Conservation (phyloP, 2,329 filamentous ascomycete species). For the Fusarium neocosmosporiellum region DNA sequence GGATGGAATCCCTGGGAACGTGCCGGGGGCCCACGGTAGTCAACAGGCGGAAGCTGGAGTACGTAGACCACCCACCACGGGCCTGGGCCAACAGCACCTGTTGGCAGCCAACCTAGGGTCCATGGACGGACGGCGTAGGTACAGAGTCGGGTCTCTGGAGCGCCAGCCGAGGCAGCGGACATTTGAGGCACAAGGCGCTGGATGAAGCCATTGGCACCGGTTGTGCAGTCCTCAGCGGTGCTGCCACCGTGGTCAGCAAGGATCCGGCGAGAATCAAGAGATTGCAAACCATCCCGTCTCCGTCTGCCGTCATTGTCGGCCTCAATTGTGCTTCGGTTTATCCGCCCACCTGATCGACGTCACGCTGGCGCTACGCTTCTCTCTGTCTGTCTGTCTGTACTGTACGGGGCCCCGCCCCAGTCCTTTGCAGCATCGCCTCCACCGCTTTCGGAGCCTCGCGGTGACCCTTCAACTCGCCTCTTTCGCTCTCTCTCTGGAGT, state of each 20-base stretch:
- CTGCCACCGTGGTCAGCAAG: neutral
- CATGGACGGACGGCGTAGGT: neutral
- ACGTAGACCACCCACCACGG: conserved; percentile 23
- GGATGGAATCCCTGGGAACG: conserved; percentile 30
- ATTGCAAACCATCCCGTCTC: conserved; percentile 1
- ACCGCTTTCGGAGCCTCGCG: conserved; percentile 47
- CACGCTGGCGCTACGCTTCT: conserved; percentile 22
- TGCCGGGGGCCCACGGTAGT: conserved; percentile 10
- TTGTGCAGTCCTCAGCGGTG: neutral
- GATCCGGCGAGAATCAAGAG: conserved; percentile 23
- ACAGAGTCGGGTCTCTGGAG: conserved; percentile 13
- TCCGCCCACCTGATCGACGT: conserved; percentile 40
- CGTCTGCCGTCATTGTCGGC: conserved; percentile 37
- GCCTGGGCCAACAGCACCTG: conserved; percentile 19
- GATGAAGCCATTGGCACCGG: conserved; percentile 19
- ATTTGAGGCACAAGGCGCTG: conserved; percentile 8
- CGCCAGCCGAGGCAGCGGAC: conserved; percentile 32
- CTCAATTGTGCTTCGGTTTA: conserved; percentile 37
- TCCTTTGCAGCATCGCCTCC: conserved; percentile 24
- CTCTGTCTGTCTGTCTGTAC: neutral
- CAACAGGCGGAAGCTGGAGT: conserved; percentile 20
- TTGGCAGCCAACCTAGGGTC: conserved; percentile 5
- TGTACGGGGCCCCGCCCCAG: conserved; percentile 8
- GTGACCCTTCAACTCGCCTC: conserved; percentile 13
- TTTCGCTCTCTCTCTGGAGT: neutral